These are phyloP conservation scores for Termitomyces sp. DNA, from an alignment of 768 basidiomycete species.

Conservation along the genomic window DNA sequence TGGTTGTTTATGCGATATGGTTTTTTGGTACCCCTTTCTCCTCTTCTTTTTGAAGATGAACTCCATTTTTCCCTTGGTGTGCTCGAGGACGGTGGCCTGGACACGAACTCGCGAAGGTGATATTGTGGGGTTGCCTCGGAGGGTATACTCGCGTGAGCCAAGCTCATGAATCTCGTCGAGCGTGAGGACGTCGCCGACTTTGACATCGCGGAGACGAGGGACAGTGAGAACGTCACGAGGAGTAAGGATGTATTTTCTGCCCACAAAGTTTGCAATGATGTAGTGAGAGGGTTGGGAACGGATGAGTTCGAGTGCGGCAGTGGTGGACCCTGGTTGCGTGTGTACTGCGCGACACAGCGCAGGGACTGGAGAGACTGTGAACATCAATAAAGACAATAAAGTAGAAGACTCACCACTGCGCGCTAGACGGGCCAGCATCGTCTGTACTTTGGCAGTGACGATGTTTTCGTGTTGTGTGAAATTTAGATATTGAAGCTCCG, in stretches of 20 bases:
- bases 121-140: slow-evolving; percentile 74
- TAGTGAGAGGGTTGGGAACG: slow-evolving; percentile 92
- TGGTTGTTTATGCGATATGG: slow-evolving; percentile 88
- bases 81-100: slow-evolving; percentile 91
- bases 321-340: slow-evolving; percentile 30
- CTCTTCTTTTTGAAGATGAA: slow-evolving; percentile 93
- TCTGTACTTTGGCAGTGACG: slow-evolving; percentile 2
- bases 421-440: slow-evolving; percentile 23
- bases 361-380: slow-evolving; percentile 7
- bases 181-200: slow-evolving; percentile 78
- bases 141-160: slow-evolving; percentile 91
- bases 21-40: slow-evolving; percentile 96
- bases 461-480: slow-evolving; percentile 14
- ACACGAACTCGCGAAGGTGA: slow-evolving; percentile 64
- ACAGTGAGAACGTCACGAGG: slow-evolving; percentile 92
- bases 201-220: slow-evolving; percentile 79
- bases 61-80: slow-evolving; percentile 94
- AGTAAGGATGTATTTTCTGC: slow-evolving; percentile 84
- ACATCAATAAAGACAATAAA: not conserved
- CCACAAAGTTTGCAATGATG: slow-evolving; percentile 82
- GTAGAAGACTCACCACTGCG: slow-evolving; percentile 24
- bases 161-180: slow-evolving; percentile 90
- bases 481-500: slow-evolving; percentile 29
- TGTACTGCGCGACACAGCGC: slow-evolving; percentile 18
- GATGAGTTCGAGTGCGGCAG: slow-evolving; percentile 72